These are phyloP conservation scores for California macrophylla DNA, from an alignment of 441 rosid genomes.

Conservation along the genomic window DNA sequence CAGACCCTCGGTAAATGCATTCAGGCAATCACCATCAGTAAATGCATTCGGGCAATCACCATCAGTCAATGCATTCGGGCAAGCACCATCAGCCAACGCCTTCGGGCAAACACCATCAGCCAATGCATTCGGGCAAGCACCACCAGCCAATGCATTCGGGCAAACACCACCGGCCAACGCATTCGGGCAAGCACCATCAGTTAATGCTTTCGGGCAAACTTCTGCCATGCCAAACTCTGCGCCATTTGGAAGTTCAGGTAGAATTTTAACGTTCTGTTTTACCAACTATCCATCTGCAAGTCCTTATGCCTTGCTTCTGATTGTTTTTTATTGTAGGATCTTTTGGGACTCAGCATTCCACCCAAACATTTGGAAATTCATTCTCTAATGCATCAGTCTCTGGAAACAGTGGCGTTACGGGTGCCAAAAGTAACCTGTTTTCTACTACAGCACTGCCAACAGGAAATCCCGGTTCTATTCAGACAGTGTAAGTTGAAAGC, in stretches of 20 bases:
- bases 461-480: conserved; percentile 23
- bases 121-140: background rate
- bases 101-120: background rate
- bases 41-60: background rate
- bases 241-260: conserved; percentile 31
- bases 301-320: conserved; percentile 10
- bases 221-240: conserved; percentile 18
- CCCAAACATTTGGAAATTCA: conserved; percentile 22
- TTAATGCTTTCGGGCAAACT: conserved; percentile 37
- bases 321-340: conserved; percentile 25
- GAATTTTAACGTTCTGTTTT: conserved; percentile 5
- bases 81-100: background rate
- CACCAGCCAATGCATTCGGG: background rate
- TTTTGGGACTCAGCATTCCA: conserved; percentile 24
- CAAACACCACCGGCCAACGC: background rate
- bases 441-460: conserved; percentile 21
- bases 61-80: background rate
- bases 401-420: conserved; percentile 17
- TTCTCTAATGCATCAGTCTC: conserved; percentile 23
- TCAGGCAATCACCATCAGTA: background rate
- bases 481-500: conserved; percentile 30
- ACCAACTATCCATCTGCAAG: conserved; percentile 3
- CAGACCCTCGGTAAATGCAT: conserved; percentile 23
- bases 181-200: conserved; percentile 16
- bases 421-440: conserved; percentile 22